Conservation (phyloP, 176 grass and related monocot species). For the Stipa capillata region DNA sequence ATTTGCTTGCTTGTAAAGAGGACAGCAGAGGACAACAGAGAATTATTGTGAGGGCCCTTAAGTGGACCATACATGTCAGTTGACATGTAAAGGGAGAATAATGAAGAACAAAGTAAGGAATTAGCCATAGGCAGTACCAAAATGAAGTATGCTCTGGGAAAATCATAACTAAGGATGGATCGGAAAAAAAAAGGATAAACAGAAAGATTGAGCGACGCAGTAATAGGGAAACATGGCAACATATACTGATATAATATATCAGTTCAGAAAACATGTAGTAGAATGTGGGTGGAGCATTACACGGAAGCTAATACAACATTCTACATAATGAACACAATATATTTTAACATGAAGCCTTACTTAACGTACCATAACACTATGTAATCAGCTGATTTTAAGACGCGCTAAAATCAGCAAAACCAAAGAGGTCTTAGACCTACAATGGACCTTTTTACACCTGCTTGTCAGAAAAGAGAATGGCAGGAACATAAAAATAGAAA, state of each 20-base stretch:
- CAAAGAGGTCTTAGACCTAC: not conserved
- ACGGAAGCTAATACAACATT: not conserved
- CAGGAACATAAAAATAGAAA: not conserved
- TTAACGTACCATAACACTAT: not conserved
- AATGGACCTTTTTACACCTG: not conserved
- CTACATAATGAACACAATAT: not conserved
- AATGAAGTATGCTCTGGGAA: slow-evolving; percentile 12
- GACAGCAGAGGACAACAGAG: slow-evolving; percentile 12
- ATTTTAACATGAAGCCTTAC: not conserved
- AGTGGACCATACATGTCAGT: slow-evolving; percentile 14
- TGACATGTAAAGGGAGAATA: not conserved
- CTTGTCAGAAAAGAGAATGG: not conserved
- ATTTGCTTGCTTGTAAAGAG: slow-evolving; percentile 20
- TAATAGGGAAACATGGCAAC: not conserved
- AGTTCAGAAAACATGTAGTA: not conserved
- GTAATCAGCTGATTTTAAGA: not conserved
- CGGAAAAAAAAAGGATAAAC: too few relatives aligned
- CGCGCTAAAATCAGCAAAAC: not conserved
- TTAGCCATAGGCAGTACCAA: not conserved
- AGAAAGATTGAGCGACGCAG: not conserved
- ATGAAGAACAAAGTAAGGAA: not conserved
- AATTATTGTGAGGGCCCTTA: not conserved
- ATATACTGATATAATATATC: not conserved
- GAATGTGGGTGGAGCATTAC: not conserved
- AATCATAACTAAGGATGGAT: not conserved